These are phyloP conservation scores for Echeveria elegans DNA, from an alignment of 164 flowering plant species.

Conservation along the genomic window DNA sequence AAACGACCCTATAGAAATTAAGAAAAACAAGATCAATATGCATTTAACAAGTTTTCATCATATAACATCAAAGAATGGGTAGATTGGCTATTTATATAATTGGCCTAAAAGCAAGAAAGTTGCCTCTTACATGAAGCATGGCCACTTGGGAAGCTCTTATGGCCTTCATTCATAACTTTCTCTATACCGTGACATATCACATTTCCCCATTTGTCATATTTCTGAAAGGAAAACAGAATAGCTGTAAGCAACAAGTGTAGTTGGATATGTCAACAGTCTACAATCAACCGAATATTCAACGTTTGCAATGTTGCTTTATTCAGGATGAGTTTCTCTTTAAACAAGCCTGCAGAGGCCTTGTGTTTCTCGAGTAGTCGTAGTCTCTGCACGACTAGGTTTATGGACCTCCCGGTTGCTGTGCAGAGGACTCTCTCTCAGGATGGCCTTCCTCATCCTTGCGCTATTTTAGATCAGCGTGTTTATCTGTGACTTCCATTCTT, in stretches of 20 bases:
- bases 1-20: slow-evolving; percentile 65
- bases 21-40: not conserved
- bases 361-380: too few relatives aligned
- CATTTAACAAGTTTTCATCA: not conserved
- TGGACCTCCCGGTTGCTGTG: too few relatives aligned
- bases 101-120: not conserved
- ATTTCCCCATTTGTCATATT: slow-evolving; percentile 42
- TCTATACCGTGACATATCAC: slow-evolving; percentile 62
- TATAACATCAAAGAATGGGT: not conserved
- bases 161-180: slow-evolving; percentile 65
- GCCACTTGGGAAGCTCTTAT: slow-evolving; percentile 87
- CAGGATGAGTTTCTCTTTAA: too few relatives aligned
- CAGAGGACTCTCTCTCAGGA: too few relatives aligned
- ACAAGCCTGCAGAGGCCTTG: too few relatives aligned
- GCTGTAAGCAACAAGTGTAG: not conserved
- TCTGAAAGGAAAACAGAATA: slow-evolving; percentile 19
- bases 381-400: too few relatives aligned
- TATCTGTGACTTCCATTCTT: too few relatives aligned
- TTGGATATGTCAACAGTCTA: not conserved
- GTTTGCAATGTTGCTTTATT: too few relatives aligned
- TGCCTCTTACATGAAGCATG: slow-evolving; percentile 64
- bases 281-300: not conserved
- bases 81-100: not conserved
- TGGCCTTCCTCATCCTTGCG: too few relatives aligned
- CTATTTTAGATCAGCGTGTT: too few relatives aligned